These are phyloP conservation scores for Lumnitzera littorea DNA, from an alignment of 345 rosid genomes.

Conservation along the genomic window DNA sequence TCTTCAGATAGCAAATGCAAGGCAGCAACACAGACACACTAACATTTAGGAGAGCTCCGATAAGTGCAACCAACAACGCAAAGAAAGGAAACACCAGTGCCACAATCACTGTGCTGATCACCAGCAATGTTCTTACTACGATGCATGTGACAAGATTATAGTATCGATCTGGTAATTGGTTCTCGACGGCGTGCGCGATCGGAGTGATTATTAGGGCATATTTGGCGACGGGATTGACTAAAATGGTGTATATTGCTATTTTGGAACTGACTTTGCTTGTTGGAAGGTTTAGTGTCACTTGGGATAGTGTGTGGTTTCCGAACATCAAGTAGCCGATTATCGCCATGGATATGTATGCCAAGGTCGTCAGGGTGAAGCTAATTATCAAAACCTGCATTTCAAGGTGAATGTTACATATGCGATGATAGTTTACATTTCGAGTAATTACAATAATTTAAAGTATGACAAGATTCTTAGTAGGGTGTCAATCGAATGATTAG, in stretches of 20 bases:
- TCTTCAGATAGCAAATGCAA: slow-evolving; percentile 2
- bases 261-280: slow-evolving; percentile 1
- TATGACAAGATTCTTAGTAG: too few relatives aligned
- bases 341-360: not conserved
- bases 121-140: not conserved
- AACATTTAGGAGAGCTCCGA: not conserved
- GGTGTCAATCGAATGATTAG: too few relatives aligned
- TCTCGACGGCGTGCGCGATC: not conserved
- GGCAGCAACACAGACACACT: not conserved
- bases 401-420: too few relatives aligned
- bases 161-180: not conserved
- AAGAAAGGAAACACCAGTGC: not conserved
- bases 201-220: slow-evolving; percentile 2
- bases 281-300: slow-evolving; percentile 1
- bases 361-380: not conserved
- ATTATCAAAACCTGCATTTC: not conserved
- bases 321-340: slow-evolving; percentile 2
- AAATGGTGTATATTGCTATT: not conserved
- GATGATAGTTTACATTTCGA: too few relatives aligned
- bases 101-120: not conserved
- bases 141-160: not conserved
- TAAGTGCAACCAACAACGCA: not conserved
- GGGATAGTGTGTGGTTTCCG: not conserved
- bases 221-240: not conserved
- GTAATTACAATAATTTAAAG: too few relatives aligned